A percentile compares a stretch with the other conserved stretches of the same genome.
Evolutionary conservation across 73 alveolate genomes (phyloP).

Genomic region (Diophrys sp.): DNA sequence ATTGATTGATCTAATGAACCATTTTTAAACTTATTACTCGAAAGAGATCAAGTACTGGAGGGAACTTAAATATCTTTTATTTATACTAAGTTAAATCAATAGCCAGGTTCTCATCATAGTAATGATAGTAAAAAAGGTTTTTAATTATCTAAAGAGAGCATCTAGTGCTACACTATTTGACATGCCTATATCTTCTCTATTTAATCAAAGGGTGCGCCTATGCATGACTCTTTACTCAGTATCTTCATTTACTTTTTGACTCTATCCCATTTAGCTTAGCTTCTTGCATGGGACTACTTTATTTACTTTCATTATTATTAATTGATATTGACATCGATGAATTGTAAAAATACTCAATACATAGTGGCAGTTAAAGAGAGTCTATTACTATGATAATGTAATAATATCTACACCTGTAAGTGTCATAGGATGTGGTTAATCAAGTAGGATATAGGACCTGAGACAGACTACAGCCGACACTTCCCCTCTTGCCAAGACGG

Average conservation of each 20-base stretch:
- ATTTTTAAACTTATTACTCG: slow-evolving; percentile 17
- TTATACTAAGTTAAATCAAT: slow-evolving; percentile 34
- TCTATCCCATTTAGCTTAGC: not conserved
- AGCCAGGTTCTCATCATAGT: slow-evolving; percentile 32
- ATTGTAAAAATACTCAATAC: too few relatives aligned
- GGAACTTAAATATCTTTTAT: slow-evolving; percentile 27
- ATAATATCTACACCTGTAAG: too few relatives aligned
- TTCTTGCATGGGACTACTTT: not conserved
- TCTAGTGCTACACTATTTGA: not conserved
- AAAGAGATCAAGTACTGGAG: slow-evolving; percentile 15
- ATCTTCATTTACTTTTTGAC: not conserved
- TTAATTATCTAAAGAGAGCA: not conserved
- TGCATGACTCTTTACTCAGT: not conserved
- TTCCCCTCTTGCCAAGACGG: too few relatives aligned
- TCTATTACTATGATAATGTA: too few relatives aligned
- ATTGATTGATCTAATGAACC: slow-evolving; percentile 18
- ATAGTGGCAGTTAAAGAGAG: too few relatives aligned
- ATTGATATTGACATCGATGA: too few relatives aligned
- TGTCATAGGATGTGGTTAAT: too few relatives aligned
- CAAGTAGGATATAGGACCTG: too few relatives aligned
- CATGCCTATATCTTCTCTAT: not conserved
- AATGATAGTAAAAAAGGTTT: slow-evolving; percentile 18
- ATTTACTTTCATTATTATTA: too few relatives aligned
- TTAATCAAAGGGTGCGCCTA: not conserved
- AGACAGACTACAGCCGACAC: too few relatives aligned